phyloP scores from a whole-genome alignment of 805 yeast genomes.

The Soucietia sequanensis region DNA sequence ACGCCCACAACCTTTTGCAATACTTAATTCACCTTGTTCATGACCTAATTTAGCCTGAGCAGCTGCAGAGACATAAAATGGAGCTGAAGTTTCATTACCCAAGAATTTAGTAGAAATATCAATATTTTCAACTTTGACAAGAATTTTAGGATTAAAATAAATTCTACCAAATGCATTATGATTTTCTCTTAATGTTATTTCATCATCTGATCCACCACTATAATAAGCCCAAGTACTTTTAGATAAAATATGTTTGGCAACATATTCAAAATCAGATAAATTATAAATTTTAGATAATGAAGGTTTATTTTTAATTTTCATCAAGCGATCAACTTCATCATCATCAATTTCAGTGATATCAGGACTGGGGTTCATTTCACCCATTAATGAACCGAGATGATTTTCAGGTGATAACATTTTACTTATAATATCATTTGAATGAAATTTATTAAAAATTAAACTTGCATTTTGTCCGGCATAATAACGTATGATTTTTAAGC shows the following conservation, averaged over 20 bases:
- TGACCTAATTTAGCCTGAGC: slow-evolving; percentile 92
- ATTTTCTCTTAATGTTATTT: slow-evolving; percentile 84
- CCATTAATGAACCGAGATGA: slow-evolving; percentile 21
- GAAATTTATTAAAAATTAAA: slow-evolving; percentile 37
- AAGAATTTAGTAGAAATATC: slow-evolving; percentile 72
- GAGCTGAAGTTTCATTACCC: slow-evolving; percentile 67
- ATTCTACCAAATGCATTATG: slow-evolving; percentile 86
- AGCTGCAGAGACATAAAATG: slow-evolving; percentile 89
- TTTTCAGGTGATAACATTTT: slow-evolving; percentile 16
- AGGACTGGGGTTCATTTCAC: slow-evolving; percentile 13
- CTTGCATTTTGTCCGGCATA: slow-evolving; percentile 63
- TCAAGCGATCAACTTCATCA: slow-evolving; percentile 12
- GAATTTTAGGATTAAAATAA: slow-evolving; percentile 79
- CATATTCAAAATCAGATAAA: slow-evolving; percentile 28
- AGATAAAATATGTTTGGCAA: slow-evolving; percentile 27
- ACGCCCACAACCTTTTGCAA: slow-evolving; percentile 78
- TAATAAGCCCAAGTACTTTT: slow-evolving; percentile 85
- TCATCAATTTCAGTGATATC: slow-evolving; percentile 20
- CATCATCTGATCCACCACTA: slow-evolving; percentile 91
- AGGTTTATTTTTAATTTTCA: slow-evolving; percentile 11
- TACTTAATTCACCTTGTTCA: slow-evolving; percentile 86
- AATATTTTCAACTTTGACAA: slow-evolving; percentile 76
- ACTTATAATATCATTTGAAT: slow-evolving; percentile 19
- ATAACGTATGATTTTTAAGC: slow-evolving; percentile 37
- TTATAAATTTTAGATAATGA: slow-evolving; percentile 19